Evolutionary conservation across 1,284 basidiomycete species (phyloP).

Genomic region (Tilletia walkeri): DNA sequence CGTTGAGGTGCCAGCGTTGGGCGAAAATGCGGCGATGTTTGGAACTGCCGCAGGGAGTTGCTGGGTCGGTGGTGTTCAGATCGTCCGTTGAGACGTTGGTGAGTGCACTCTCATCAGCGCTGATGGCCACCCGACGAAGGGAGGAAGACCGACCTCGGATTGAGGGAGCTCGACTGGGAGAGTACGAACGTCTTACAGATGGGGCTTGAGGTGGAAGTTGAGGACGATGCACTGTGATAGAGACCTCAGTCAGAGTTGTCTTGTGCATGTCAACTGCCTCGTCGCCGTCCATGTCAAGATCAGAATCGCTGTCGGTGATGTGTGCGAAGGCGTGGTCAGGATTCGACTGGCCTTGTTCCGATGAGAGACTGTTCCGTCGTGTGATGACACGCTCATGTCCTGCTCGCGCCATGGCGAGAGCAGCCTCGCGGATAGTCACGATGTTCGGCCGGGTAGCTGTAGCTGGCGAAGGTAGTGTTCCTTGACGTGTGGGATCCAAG

Average conservation of each 20-base stretch:
- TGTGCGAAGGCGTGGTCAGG: neutral
- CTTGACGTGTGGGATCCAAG: neutral
- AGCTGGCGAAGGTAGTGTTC: neutral
- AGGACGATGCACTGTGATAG: constrained; percentile 25
- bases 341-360: neutral
- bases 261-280: constrained; percentile 45
- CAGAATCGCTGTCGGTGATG: neutral
- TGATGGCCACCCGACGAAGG: constrained; percentile 6
- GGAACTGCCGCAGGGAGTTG: neutral
- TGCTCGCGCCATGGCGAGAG: constrained; percentile 11
- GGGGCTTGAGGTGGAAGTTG: neutral
- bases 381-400: constrained; percentile 1
- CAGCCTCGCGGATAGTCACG: constrained; percentile 5
- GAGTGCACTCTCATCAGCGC: neutral
- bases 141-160: neutral
- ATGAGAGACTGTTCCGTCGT: neutral
- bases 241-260: constrained; percentile 3
- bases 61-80: neutral
- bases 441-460: neutral
- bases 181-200: neutral
- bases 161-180: neutral
- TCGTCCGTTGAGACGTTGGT: neutral
- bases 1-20: neutral
- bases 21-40: neutral
- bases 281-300: constrained; percentile 48